Percentiles rank a stretch among this genome's conserved stretches.
These are phyloP conservation scores for Apiotrichum porosum DNA, from an alignment of 1,284 basidiomycete species.

Conservation along the genomic window DNA sequence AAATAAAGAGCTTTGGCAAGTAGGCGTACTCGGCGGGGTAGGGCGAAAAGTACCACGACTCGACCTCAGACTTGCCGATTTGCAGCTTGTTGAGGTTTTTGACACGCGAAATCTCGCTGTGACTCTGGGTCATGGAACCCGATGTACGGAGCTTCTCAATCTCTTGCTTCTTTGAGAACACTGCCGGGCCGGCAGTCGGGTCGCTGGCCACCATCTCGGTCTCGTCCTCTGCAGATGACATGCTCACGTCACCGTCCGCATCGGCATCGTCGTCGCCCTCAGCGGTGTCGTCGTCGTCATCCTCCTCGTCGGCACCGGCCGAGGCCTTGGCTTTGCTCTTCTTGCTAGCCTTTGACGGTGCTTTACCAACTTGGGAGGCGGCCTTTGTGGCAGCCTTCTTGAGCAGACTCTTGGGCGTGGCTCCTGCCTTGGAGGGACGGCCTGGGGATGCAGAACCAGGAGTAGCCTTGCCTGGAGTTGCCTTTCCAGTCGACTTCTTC, in stretches of 20 bases:
- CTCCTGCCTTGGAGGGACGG: slow-evolving; percentile 14
- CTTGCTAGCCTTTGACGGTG: slow-evolving; percentile 45
- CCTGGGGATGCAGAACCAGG: slow-evolving; percentile 21
- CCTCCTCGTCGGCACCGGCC: slow-evolving; percentile 51
- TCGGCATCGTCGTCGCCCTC: slow-evolving; percentile 56
- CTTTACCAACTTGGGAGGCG: slow-evolving; percentile 38
- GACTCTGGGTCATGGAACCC: slow-evolving; percentile 98
- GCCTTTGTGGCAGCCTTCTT: slow-evolving; percentile 74
- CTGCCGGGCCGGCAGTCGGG: slow-evolving; percentile 50
- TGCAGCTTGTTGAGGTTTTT: slow-evolving; percentile 97
- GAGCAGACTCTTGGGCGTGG: slow-evolving; percentile 53
- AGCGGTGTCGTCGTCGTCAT: slow-evolving; percentile 46
- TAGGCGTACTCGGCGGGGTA: slow-evolving; percentile 98
- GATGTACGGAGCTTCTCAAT: slow-evolving; percentile 97
- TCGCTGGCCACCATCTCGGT: slow-evolving; percentile 50
- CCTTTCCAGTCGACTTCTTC: slow-evolving; percentile 47
- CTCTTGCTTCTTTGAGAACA: slow-evolving; percentile 92
- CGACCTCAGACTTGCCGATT: slow-evolving; percentile 93
- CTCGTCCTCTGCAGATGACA: slow-evolving; percentile 51
- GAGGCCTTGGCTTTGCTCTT: slow-evolving; percentile 21
- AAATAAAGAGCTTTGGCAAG: slow-evolving; percentile 90
- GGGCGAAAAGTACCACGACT: slow-evolving; percentile 99
- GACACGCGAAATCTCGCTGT: slow-evolving; percentile 93
- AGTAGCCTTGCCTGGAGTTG: slow-evolving; percentile 41
- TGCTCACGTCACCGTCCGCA: slow-evolving; percentile 56